Base-by-base conservation (phyloP, 2,329 filamentous ascomycete species). In the Fusarium continuum region DNA sequence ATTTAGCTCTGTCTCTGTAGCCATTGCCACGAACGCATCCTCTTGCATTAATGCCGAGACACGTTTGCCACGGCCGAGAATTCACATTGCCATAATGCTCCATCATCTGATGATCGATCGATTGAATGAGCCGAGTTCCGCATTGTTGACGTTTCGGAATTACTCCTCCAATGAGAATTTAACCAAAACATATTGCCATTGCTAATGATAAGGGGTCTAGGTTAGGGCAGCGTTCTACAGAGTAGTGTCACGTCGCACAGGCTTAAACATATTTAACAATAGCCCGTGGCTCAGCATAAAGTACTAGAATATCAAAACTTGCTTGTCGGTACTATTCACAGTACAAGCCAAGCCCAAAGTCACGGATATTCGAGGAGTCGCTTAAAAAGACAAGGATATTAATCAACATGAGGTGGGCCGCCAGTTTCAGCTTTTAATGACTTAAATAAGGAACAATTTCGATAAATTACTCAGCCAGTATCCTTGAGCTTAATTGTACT, bases 91-190 rank as follows among this genome's bases (percentile, higher is more conserved):
- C 16, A 14, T 6, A 32, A 25, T 41, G 9, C 13, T 31, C 10
- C 6, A 22, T 59, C 22, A 44, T 5, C 16, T 60, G 20, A n/a
- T n/a, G n/a, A n/a, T n/a, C n/a, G n/a, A 55, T 55, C 32, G 39
- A 32, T 45, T 10, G 19, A 13, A 10, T 9, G 35, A 14, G 31
- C 55, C 44, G 34, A 40, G 25, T 43, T 52, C 44, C 53, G 43
- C 34, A 26, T 22, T 22, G 5, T 20, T 20, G 11, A 58, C 19
- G 25, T 22, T 23, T 29, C 53, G 25, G 26, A 40, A 19, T n/a
- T 28, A 14, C 23, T 26, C 35, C 55, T 36, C 41, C 25, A 25
- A 40, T 9, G 34, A n/a, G 41, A 36, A 8, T 39, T 22, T 14
- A 36, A 16, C 55, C 32, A 31, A 29, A 52, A 26, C n/a, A 52